Base-by-base conservation (phyloP, 345 rosid species). In the Boechera stricta region DNA sequence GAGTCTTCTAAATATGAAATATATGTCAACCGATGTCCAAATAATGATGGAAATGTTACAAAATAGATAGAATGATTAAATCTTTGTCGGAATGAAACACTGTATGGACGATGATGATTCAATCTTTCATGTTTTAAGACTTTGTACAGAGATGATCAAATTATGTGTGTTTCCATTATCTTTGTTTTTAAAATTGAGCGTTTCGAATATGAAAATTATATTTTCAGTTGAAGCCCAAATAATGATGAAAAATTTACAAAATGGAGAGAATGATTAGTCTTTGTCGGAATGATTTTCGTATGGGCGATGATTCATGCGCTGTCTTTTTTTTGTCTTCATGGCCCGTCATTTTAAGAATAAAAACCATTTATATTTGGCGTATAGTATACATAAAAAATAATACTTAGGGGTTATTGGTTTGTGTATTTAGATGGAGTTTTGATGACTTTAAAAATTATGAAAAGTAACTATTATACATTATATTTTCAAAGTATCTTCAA, bases 311-410 rank as follows among this genome's bases (percentile, higher is more conserved):
- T 77, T 55, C 68, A 51, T 78, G 77, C 35, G 64, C 69, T 78
- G 81, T 72, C 73, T 57, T 61, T 6, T 47, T 71, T 62, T 77
- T 77, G 76, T 24, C 77, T 41, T 72, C 73, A 42, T 65, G 61
- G 11, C 26, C 67, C 64, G 72, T 49, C 77, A 49, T 65, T 42
- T 1, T 4, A n/a, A 21, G 7, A 29, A 16, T 9, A 4, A 18
- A 1, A 51, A 24, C 42, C 49, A 61, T 2, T 1, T 36, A 16
- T 9, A 47, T 16, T 16, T 38, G 64, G 44, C 29, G 12, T 35
- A 18, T 60, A 60, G 12, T 35, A 18, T 60, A 60, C 45, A 32
- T n/a, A 28, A 62, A 24, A 52, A 18, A 31, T 38, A 36, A 16
- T 16, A 16, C 16, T 16, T 16, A 16, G 16, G 16, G 16, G 16